These are phyloP conservation scores for Bimuria novae-zelandiae DNA, from an alignment of 2,329 filamentous ascomycete genomes.

Conservation along the genomic window DNA sequence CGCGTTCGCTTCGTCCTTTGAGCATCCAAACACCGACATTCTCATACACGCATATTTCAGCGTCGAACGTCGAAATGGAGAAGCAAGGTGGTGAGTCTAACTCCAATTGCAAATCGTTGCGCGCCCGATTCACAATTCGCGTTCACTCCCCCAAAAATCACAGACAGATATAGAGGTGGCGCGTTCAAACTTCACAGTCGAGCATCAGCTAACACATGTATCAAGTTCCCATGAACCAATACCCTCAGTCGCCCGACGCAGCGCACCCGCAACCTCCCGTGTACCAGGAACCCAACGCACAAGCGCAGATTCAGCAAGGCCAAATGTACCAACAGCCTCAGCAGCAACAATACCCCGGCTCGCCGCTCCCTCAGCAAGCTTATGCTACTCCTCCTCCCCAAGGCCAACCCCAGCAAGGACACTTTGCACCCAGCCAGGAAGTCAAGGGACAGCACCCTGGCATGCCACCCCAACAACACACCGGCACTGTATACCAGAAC, in stretches of 20 bases:
- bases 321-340: slow-evolving; percentile 27
- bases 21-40: background rate
- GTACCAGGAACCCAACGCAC: slow-evolving; percentile 39
- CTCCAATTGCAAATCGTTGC: background rate
- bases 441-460: slow-evolving; percentile 25
- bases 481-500: slow-evolving; percentile 42
- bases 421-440: slow-evolving; percentile 2
- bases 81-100: slow-evolving; percentile 40
- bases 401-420: slow-evolving; percentile 19
- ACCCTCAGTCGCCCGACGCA: slow-evolving; percentile 38
- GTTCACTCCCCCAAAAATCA: background rate
- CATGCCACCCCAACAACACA: slow-evolving; percentile 42
- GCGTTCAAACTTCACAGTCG: slow-evolving; percentile 1
- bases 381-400: slow-evolving; percentile 15
- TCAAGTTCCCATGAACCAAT: slow-evolving; percentile 45
- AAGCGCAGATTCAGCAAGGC: slow-evolving; percentile 22
- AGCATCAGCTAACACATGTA: slow-evolving; percentile 19
- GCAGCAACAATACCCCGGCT: slow-evolving; percentile 23
- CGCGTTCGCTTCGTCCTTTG: background rate
- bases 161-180: background rate
- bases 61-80: slow-evolving; percentile 34
- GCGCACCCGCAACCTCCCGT: slow-evolving; percentile 35
- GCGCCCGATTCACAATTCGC: background rate
- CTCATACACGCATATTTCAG: slow-evolving; percentile 1
- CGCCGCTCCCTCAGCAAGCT: slow-evolving; percentile 30